Base-by-base conservation (phyloP, 345 rosid genomes). In the Viola odorata region DNA sequence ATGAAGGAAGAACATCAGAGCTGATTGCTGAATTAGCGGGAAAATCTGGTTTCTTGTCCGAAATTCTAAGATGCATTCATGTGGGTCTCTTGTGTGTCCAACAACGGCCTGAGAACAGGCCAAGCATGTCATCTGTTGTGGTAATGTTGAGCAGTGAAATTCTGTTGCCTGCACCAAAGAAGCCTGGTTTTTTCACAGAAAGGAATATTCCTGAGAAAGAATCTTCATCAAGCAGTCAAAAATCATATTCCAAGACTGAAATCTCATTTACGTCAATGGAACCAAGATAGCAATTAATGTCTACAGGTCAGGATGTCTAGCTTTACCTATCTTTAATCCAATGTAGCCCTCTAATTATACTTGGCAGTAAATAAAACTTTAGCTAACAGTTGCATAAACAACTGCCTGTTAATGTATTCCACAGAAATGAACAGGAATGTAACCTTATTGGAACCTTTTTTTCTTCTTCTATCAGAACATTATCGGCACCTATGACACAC, bases 71-170 rank as follows among this genome's bases (percentile, higher is more conserved):
- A 1, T 77, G 77, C 69, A 70, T 77, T 58, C 87, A 82, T 41
- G 57, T 82, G 10, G 60, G 82, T 40, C 70, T 82, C 32, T 54
- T 79, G 11, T 75, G 86, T 12, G 77, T 82, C 45, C 84, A 82
- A 17, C 80, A 70, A 1, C 48, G 17, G 55, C 84, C 75, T 0
- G 75, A 75, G 44, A 77, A 77, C 59, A 70, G 84, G 65, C 84
- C 84, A 12, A 71, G 49, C 58, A 75, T 82, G 80, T 44, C 77
- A 12, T 47, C 73, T 0, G 82, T 75, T 45, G 70, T 71, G n/a
- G 69, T 82, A 57, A 79, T 79, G 84, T 55, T 82, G 64, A 68
- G 78, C 1, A 69, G 84, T 6, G 78, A 82, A 16, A 58, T n/a
- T 56, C 6, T 50, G 8, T 47, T 80, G 76, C 81, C 77, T 1